Evolutionary conservation across 352 stramenopile genomes (phyloP).

Genomic region (Phytophthora niederhauseri): DNA sequence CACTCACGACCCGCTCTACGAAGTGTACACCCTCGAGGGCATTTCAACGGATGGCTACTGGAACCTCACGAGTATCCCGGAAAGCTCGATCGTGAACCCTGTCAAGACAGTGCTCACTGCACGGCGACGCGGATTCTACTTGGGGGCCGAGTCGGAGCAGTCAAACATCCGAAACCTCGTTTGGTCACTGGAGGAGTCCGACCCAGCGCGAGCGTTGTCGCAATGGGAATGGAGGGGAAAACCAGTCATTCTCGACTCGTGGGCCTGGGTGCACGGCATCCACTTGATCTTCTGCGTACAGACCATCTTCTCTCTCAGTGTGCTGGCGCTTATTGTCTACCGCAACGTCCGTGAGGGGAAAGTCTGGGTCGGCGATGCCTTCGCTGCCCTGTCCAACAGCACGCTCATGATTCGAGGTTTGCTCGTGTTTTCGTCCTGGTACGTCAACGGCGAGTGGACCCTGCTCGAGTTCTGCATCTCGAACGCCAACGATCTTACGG

Average conservation of each 20-base stretch:
- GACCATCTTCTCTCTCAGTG: slow-evolving; percentile 37
- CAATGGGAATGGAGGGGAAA: slow-evolving; percentile 34
- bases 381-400: slow-evolving; percentile 40
- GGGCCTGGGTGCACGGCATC: slow-evolving; percentile 55
- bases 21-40: slow-evolving; percentile 33
- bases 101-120: slow-evolving; percentile 37
- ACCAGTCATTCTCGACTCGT: slow-evolving; percentile 43
- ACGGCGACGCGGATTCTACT: slow-evolving; percentile 44
- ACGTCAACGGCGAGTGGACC: slow-evolving; percentile 51
- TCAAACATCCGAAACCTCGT: slow-evolving; percentile 49
- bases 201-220: slow-evolving; percentile 29
- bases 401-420: slow-evolving; percentile 42
- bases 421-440: slow-evolving; percentile 46
- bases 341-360: slow-evolving; percentile 39
- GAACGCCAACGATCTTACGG: slow-evolving; percentile 34
- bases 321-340: slow-evolving; percentile 40
- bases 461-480: slow-evolving; percentile 50
- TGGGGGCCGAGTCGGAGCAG: slow-evolving; percentile 42
- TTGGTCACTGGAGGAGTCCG: slow-evolving; percentile 29
- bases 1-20: slow-evolving; percentile 33
- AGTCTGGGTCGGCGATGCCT: slow-evolving; percentile 51
- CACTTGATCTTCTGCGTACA: slow-evolving; percentile 48
- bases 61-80: slow-evolving; percentile 38
- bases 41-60: slow-evolving; percentile 34
- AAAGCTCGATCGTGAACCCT: slow-evolving; percentile 21